Base-by-base conservation (phyloP, 2,329 filamentous ascomycete species). In the Penicillium sp. region DNA sequence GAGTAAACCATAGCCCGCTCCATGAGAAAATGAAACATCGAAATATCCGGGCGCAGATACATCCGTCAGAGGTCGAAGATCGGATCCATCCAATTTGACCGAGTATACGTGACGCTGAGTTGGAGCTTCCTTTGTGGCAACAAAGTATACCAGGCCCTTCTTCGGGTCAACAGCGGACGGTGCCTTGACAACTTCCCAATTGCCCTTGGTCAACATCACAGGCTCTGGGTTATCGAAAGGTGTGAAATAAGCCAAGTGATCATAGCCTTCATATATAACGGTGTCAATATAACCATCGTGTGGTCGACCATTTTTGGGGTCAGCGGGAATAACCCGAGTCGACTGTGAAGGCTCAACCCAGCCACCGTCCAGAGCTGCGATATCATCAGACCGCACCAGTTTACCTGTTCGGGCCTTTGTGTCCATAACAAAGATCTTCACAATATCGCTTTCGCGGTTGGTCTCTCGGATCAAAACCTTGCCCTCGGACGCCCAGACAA, bases 281-380 rank as follows among this genome's bases (percentile, higher is more conserved):
- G 89, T 92, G 74, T 99, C 94, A 61, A 99, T 87, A 69, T 99
- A 99, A 23, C 94, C 94, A 73, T 97, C 92, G 6, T 93, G 76
- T 2, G 84, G 81, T 23, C 93, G 87, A 15, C 90, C 90, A 61
- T 90, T 91, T 12, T 78, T 74, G 23, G 89, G 84, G 71, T 97
- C 91, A 4, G 91, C 90, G 2, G 94, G 94, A 57, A 99, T 88
- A 70, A 89, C 97, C 15, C 81, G 86, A 4, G 93, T 96, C 42
- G 88, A 85, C 67, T 96, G 89, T 1, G 91, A 91, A 42, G 96
- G 91, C 76, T 99, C 94, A 67, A 97, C 93, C 94, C 94, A 99
- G 35, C 94, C 95, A 23, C 93, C 93, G 72, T 99, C 94, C n/a
- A 97, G 81, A 57, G 88, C 82, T 63, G 86, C 85, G 49, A 97